These are phyloP conservation scores for Kwoniella sp. DNA, from an alignment of 768 basidiomycete genomes.

Conservation along the genomic window DNA sequence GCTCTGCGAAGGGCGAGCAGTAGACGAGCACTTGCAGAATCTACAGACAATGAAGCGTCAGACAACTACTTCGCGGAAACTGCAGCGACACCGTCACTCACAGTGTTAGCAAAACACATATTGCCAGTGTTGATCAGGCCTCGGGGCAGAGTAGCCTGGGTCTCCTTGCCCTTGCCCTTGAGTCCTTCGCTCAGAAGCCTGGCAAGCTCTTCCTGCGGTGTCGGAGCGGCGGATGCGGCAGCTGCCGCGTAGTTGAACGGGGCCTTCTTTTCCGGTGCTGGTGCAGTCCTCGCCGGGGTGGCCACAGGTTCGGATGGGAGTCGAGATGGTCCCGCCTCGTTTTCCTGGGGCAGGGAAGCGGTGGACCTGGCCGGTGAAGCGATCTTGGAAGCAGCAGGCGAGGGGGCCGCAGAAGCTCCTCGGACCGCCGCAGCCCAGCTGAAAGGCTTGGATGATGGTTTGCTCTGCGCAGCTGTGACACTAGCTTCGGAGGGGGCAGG, in stretches of 20 bases:
- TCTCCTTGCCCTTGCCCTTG: constrained; percentile 22
- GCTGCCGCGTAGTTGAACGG: constrained; percentile 41
- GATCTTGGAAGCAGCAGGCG: constrained; percentile 19
- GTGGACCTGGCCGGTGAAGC: constrained; percentile 28
- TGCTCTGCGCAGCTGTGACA: constrained; percentile 4
- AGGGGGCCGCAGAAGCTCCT: constrained; percentile 19
- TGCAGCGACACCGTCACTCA: constrained; percentile 21
- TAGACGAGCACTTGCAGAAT: constrained; percentile 84
- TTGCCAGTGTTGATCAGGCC: constrained; percentile 93
- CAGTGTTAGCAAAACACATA: constrained; percentile 95
- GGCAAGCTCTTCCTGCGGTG: constrained; percentile 39
- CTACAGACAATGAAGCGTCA: constrained; percentile 22
- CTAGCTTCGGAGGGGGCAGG: constrained; percentile 8
- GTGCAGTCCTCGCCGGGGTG: not conserved
- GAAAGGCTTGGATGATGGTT: constrained; percentile 23
- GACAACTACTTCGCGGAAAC: not conserved
- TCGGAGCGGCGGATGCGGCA: constrained; percentile 26
- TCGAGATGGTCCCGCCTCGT: constrained; percentile 22
- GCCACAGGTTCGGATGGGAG: constrained; percentile 4
- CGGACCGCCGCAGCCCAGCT: constrained; percentile 43
- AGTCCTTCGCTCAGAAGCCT: constrained; percentile 37
- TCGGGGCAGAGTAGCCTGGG: constrained; percentile 49
- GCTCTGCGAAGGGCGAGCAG: constrained; percentile 74
- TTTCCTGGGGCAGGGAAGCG: constrained; percentile 14
- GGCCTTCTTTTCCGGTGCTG: constrained; percentile 17